Base-by-base conservation (phyloP, 1,284 basidiomycete genomes). In the Rhodotorula sp. region DNA sequence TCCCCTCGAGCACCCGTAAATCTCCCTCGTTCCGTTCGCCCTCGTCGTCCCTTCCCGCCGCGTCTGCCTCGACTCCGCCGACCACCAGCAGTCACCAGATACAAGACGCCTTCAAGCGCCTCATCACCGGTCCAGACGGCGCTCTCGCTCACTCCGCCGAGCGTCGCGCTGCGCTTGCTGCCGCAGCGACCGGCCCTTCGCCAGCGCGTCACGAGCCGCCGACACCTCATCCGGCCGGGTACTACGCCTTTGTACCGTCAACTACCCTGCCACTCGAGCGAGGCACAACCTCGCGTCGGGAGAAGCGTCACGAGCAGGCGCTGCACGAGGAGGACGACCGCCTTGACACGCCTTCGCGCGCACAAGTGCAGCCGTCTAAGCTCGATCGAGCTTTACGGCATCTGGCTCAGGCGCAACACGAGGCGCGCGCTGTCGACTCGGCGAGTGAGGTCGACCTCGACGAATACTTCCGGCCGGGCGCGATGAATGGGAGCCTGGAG, bases 81-180 rank as follows among this genome's bases (percentile, higher is more conserved):
- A 19, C n/a, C 17, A 44, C 66, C 21, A 52, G 66, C 44, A 46
- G 59, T 7, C 48, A 48, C 7, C 71, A 70, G 50, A 67, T 75
- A 12, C 74, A 66, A 58, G 71, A 73, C 66, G 68, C 68, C n/a
- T 75, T 75, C 57, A 34, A 58, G 8, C 68, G 74, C 45, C 67
- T 66, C 56, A 75, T 75, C 59, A 68, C 71, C 7, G 74, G 74
- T 2, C 74, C 74, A 0, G 61, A 70, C 45, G 74, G 74, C 12
- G 74, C 71, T 1, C 64, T 75, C 44, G 58, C 68, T 3, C 71
- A 66, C n/a, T 68, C 71, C 7, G 68, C 68, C 3, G 71, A 73
- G 34, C 65, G 71, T 4, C 59, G 73, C 13, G 61, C 65, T 3
- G 62, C 63, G 10, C 53, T 71, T 25, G 49, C 64, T 4, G 44